These are phyloP conservation scores for Tulasnella sp. DNA, from an alignment of 768 basidiomycete genomes.

Conservation along the genomic window DNA sequence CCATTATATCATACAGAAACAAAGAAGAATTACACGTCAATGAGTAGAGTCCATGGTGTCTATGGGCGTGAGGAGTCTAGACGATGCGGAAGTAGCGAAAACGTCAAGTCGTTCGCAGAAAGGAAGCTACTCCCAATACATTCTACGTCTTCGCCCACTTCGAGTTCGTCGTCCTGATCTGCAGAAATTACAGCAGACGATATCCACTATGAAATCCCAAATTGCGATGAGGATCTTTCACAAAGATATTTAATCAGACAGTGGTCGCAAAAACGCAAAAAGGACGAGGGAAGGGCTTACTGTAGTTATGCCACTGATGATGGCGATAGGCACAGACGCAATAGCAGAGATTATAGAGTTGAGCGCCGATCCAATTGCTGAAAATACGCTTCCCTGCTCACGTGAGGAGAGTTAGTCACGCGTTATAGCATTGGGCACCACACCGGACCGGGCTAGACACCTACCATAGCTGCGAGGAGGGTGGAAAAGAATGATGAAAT, in stretches of 20 bases:
- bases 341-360: conserved; percentile 24
- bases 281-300: not conserved
- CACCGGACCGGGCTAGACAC: not conserved
- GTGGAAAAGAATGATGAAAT: not conserved
- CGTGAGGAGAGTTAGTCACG: not conserved
- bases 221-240: conserved; percentile 16
- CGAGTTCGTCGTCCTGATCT: not conserved
- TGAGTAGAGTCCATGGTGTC: not conserved
- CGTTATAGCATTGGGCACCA: no score
- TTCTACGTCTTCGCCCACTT: not conserved
- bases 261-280: not conserved
- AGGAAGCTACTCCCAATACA: not conserved
- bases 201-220: conserved; percentile 23
- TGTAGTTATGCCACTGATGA: conserved; percentile 21
- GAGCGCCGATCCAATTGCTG: conserved; percentile 25
- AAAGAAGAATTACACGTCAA: not conserved
- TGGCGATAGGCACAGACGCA: conserved; percentile 19
- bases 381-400: conserved; percentile 23
- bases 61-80: not conserved
- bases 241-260: not conserved
- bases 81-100: not conserved
- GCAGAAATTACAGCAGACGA: conserved; percentile 21
- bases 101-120: not conserved
- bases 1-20: not conserved
- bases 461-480: not conserved